Evolutionary conservation across 2,329 filamentous ascomycete species (phyloP), one percentile per base, ranked within the genome.

Genomic region (Hypoxylon sp.): DNA sequence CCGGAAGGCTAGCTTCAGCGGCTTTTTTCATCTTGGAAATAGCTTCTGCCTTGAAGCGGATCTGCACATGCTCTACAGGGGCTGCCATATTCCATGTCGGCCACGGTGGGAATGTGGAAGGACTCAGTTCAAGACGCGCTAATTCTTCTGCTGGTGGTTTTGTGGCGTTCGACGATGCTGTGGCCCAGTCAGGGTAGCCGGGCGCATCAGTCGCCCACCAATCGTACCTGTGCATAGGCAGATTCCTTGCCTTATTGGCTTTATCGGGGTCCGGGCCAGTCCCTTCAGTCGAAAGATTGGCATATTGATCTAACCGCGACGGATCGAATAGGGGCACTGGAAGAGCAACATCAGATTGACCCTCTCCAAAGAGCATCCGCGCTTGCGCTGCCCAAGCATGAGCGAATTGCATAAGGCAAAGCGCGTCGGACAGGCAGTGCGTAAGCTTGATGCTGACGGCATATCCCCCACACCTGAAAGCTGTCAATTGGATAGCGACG

Each of bases 141-240:
- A 74, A 38, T 20, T 73, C 65, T 7, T 72, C 65, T 1, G 69
- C 53, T 3, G 72, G 32, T 12, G 73, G 77, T 60, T 67, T 74
- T 14, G 72, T 75, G 12, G 67, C 76, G 24, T 64, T 69, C 28
- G 72, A 73, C 0, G 71, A 69, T 0, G 64, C 60, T n/a, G 65
- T 62, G 1, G 74, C 68, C 67, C 72, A 76, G 1, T 56, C n/a
- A 1, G 73, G 74, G 24, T 74, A 79, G 0, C 76, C 73, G 0
- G 75, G 75, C 0, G 73, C 77, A 0, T 73, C 68, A 4, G 56
- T 69, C 26, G 73, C 74, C 80, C 80, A 85, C 79, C 82, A 84
- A 72, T 84, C 80, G 60, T 78, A 84, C 5, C 82, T 78, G 66
- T 84, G 79, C 56, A 81, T 73, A 1, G 83, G 82, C 4, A 85